Evolutionary conservation across 352 stramenopile genomes (phyloP), one percentile per base, ranked within the genome.

Genomic region (Phytophthora pinifolia): DNA sequence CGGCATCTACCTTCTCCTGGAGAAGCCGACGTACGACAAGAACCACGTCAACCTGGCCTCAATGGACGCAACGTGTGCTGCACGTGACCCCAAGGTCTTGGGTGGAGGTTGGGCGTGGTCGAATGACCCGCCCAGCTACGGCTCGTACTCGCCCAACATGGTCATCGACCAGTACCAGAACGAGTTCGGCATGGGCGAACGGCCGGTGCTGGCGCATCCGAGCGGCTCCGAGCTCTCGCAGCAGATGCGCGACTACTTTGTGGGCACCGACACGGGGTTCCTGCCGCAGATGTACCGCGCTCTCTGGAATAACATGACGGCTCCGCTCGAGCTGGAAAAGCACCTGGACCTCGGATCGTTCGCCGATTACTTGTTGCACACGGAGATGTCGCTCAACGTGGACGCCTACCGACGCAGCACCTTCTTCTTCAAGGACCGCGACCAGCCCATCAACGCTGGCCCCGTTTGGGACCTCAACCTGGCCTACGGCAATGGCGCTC

Each of bases 391-490:
- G 14, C 67, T 89, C 39, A 92, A 92, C 53, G 76, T 88, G 13
- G 82, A 92, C 49, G 79, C 82, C 2, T 92, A 92, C 53, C 70
- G 77, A 8, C 77, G 77, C n/a, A 89, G 79, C 54, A 86, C 79
- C 31, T 92, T 81, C 59, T 92, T 81, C 67, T 85, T 87, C 56
- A 91, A 91, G 52, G 81, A 91, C 60, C 74, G 81, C 8, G 60
- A 77, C 15, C 73, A 88, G 46, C 65, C 82, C 4, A 89, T 92
- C 51, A 89, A 92, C 46, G 82, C 82, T 4, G 82, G 82, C 3
- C 82, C 82, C 0, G 79, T 92, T 3, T 92, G 82, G 82, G 82
- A 92, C 35, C 48, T 92, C 9, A 90, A 92, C 50, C 31, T 92
- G n/a, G 82, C 78, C 3, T 92, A 88, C 56, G 82, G 82, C 43